Evolutionary conservation across 2,329 filamentous ascomycete species (phyloP).

Genomic region (Orbilia brochopaga): DNA sequence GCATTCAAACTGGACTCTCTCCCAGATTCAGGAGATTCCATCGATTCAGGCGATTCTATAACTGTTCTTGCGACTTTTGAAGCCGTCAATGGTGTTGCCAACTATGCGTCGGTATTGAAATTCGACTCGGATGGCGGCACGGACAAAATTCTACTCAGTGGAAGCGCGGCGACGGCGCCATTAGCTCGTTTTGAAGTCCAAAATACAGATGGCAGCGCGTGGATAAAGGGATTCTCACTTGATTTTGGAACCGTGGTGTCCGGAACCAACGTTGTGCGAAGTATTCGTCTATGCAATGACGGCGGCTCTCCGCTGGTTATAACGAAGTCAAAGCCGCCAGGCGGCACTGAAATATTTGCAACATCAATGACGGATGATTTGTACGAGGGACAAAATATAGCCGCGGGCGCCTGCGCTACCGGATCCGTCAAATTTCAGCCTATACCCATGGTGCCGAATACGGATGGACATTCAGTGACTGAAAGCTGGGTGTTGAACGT

Average conservation of each 20-base stretch:
- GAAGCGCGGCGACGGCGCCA: conserved; percentile 57
- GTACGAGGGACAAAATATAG: conserved; percentile 57
- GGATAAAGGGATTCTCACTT: conserved; percentile 54
- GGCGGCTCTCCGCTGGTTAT: conserved; percentile 58
- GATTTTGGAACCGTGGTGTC: conserved; percentile 57
- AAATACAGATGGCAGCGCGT: conserved; percentile 56
- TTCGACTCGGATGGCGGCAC: conserved; percentile 58
- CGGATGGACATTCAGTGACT: conserved; percentile 53
- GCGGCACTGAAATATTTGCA: conserved; percentile 56
- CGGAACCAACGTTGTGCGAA: conserved; percentile 55
- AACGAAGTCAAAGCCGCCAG: conserved; percentile 59
- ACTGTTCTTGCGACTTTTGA: conserved; percentile 57
- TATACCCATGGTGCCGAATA: conserved; percentile 40
- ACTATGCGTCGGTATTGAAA: conserved; percentile 57
- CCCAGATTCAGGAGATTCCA: conserved; percentile 55
- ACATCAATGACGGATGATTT: conserved; percentile 56
- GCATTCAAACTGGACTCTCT: conserved; percentile 56
- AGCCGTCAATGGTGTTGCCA: conserved; percentile 55
- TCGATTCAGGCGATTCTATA: conserved; percentile 56
- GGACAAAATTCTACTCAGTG: conserved; percentile 56
- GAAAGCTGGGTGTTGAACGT: conserved; percentile 59
- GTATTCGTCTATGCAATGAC: conserved; percentile 58
- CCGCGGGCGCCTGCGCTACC: conserved; percentile 55
- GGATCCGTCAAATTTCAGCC: conserved; percentile 57
- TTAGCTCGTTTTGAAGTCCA: conserved; percentile 57